phyloP scores from a whole-genome alignment of 169 alveolate genomes.

The Plasmodium malariae region DNA sequence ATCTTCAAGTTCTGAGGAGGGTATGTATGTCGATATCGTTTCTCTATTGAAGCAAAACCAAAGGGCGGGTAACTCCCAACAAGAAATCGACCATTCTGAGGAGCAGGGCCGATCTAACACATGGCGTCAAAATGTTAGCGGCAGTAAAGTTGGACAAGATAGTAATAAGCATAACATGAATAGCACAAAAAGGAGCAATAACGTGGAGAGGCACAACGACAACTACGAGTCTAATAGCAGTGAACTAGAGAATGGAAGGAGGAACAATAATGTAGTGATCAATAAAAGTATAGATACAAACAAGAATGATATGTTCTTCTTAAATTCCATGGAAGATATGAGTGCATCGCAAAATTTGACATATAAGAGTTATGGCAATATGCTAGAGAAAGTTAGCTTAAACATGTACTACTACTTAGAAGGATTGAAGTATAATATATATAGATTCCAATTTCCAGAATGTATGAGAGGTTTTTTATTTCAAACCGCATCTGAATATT shows the following conservation, averaged over 20 bases:
- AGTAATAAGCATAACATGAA: background rate
- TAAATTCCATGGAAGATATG: constrained; percentile 9
- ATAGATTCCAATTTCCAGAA: constrained; percentile 73
- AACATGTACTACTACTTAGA: constrained; percentile 74
- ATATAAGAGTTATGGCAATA: constrained; percentile 29
- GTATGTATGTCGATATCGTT: too few species aligned
- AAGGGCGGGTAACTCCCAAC: too few species aligned
- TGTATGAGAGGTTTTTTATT: constrained; percentile 79
- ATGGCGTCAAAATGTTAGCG: too few species aligned
- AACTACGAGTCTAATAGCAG: background rate
- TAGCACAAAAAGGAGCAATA: background rate
- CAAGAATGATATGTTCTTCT: background rate
- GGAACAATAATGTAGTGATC: background rate
- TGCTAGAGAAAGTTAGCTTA: constrained; percentile 50
- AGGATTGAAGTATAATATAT: constrained; percentile 71
- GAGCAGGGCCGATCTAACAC: too few species aligned
- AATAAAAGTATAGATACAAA: background rate
- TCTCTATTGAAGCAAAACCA: too few species aligned
- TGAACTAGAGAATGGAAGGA: background rate
- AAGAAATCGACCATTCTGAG: too few species aligned
- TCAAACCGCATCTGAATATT: constrained; percentile 78
- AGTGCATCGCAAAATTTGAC: background rate
- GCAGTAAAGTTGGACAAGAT: background rate
- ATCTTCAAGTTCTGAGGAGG: background rate
- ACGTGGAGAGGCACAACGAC: background rate